Base-by-base conservation (phyloP, 2,329 filamentous ascomycete genomes). In the Neonectria hederae region DNA sequence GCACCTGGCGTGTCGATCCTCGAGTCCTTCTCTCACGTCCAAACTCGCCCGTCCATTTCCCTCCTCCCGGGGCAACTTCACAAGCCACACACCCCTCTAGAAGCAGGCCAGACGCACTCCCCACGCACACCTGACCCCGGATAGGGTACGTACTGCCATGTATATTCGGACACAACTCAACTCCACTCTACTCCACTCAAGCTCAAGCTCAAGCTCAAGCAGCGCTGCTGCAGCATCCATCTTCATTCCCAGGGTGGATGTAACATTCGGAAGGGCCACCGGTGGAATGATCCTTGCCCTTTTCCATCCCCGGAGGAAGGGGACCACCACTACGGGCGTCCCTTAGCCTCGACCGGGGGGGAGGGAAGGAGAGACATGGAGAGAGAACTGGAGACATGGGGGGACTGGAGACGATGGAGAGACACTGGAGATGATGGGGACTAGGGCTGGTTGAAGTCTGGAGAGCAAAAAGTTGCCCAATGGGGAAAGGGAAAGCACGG, bases 131-230 rank as follows among this genome's bases (percentile, higher is more conserved):
- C 42, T 17, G 21, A 32, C 48, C 48, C 48, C 48, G 30, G 48
- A 51, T 11, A 42, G 14, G 35, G 35, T 38, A 38, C 35, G 14
- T 45, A 4, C 26, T n/a, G n/a, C n/a, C n/a, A n/a, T n/a, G n/a
- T n/a, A n/a, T n/a, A n/a, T n/a, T n/a, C n/a, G n/a, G n/a, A n/a
- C n/a, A n/a, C n/a, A n/a, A n/a, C n/a, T n/a, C n/a, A n/a, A n/a
- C n/a, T n/a, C n/a, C n/a, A n/a, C n/a, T n/a, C n/a, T n/a, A n/a
- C n/a, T n/a, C n/a, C n/a, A 52, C 32, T 63, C 59, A 59, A 54
- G 55, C 55, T 63, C 61, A 63, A 63, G 55, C 49, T 63, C 61
- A 59, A 63, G 55, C 61, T 59, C 48, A 61, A 43, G 59, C 59
- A 38, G 28, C 38, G 11, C n/a, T 5, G 9, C n/a, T 32, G 11